Percentiles rank a stretch among this genome's conserved stretches.
Evolutionary conservation across 495 filamentous ascomycete species (phyloP).

Genomic region (Rhizodiscina lignyota): DNA sequence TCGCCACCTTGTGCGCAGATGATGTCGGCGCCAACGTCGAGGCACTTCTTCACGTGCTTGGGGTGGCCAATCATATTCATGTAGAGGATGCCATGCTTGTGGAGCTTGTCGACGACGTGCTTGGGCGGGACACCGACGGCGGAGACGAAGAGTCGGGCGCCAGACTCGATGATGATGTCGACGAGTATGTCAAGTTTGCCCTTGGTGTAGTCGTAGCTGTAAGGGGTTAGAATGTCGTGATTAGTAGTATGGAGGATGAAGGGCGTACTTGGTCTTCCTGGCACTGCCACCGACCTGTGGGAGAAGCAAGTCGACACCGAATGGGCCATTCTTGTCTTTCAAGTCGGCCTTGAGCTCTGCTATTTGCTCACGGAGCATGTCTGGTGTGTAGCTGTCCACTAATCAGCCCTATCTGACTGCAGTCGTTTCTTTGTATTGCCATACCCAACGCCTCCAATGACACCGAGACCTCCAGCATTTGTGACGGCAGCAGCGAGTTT

Average conservation of each 20-base stretch:
- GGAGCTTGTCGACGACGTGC: constrained; percentile 72
- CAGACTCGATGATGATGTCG: constrained; percentile 80
- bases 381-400: constrained; percentile 97
- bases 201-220: constrained; percentile 98
- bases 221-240: neutral
- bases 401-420: no score
- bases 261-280: constrained; percentile 75
- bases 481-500: constrained; percentile 95
- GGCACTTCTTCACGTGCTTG: constrained; percentile 89
- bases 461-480: constrained; percentile 90
- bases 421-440: no score
- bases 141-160: constrained; percentile 86
- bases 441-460: constrained; percentile 88
- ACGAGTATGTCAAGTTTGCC: constrained; percentile 87
- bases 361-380: constrained; percentile 92
- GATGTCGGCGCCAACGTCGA: constrained; percentile 76
- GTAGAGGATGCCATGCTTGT: constrained; percentile 75
- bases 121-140: constrained; percentile 90
- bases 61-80: constrained; percentile 99
- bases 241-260: constrained; percentile 10
- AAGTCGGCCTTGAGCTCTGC: constrained; percentile 83
- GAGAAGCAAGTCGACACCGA: constrained; percentile 88
- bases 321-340: constrained; percentile 91
- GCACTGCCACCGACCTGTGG: constrained; percentile 90
- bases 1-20: constrained; percentile 91